These are phyloP conservation scores for Penicillium sp. DNA, from an alignment of 2,329 filamentous ascomycete genomes.

Conservation along the genomic window DNA sequence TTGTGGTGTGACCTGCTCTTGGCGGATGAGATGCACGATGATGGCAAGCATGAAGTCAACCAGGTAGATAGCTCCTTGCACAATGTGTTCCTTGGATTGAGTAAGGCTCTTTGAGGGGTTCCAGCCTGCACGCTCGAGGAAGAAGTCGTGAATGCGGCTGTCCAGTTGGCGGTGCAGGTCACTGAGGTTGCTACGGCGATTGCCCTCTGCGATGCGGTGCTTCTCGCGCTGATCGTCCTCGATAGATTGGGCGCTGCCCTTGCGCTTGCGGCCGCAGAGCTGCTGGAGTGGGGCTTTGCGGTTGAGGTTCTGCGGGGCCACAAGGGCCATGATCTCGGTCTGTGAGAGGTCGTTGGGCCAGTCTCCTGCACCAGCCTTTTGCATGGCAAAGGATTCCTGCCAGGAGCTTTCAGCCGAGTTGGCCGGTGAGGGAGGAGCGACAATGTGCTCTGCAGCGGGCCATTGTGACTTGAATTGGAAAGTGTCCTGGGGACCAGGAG, in stretches of 20 bases:
- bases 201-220: slow-evolving; percentile 43
- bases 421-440: slow-evolving; percentile 40
- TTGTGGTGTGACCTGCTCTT: slow-evolving; percentile 38
- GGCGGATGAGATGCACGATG: slow-evolving; percentile 37
- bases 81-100: slow-evolving; percentile 45
- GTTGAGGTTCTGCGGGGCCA: slow-evolving; percentile 39
- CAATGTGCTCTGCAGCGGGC: slow-evolving; percentile 30
- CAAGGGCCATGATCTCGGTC: slow-evolving; percentile 35
- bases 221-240: slow-evolving; percentile 44
- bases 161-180: slow-evolving; percentile 41
- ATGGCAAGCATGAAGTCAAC: slow-evolving; percentile 43
- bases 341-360: slow-evolving; percentile 38
- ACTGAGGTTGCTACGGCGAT: slow-evolving; percentile 43
- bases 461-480: slow-evolving; percentile 38
- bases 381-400: slow-evolving; percentile 34
- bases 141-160: slow-evolving; percentile 40
- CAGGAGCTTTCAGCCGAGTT: slow-evolving; percentile 41
- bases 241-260: slow-evolving; percentile 32
- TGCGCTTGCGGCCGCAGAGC: slow-evolving; percentile 42
- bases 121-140: slow-evolving; percentile 43
- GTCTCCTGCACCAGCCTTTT: slow-evolving; percentile 29
- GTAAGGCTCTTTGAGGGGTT: slow-evolving; percentile 41
- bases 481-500: slow-evolving; percentile 35
- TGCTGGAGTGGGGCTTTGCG: slow-evolving; percentile 43
- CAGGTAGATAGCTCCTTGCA: slow-evolving; percentile 40